phyloP scores from a whole-genome alignment of 2,329 filamentous ascomycete genomes.

The Pseudogymnoascus sp. region DNA sequence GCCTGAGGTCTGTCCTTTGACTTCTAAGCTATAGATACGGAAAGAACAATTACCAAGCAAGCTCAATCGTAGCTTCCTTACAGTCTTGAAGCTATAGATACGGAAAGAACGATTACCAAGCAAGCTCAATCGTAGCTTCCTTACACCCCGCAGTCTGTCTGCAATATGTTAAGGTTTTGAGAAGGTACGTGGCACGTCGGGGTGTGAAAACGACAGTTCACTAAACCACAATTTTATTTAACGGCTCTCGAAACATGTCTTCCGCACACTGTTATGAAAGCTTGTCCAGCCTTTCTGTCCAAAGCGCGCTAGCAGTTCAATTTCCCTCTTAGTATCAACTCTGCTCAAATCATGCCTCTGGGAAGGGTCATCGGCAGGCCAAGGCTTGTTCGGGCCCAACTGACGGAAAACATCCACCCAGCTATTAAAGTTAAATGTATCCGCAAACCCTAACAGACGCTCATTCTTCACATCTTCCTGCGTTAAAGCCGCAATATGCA shows the following conservation, averaged over 20 bases:
- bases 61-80: too few species aligned
- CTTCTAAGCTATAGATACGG: too few species aligned
- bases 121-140: too few species aligned
- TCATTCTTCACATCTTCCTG: not conserved
- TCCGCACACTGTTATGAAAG: constrained; percentile 5
- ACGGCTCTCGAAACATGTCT: constrained; percentile 1
- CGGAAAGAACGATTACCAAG: too few species aligned
- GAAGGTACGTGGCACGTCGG: too few species aligned
- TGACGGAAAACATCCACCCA: not conserved
- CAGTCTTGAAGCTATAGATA: too few species aligned
- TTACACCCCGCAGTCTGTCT: too few species aligned
- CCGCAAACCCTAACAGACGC: not conserved
- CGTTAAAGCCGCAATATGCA: not conserved
- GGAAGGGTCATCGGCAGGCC: not conserved
- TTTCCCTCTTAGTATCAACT: not conserved
- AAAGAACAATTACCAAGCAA: too few species aligned
- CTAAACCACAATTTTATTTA: too few species aligned
- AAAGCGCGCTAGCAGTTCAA: not conserved
- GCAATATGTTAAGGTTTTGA: too few species aligned
- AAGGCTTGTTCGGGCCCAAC: constrained; percentile 4
- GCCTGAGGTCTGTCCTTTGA: too few species aligned
- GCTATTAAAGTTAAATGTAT: not conserved
- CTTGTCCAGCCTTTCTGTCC: not conserved
- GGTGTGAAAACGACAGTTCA: too few species aligned
- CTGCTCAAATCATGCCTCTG: not conserved